Evolutionary conservation across 805 yeast species (phyloP), one percentile per base, ranked within the genome.

Genomic region (Yarrowia porcina): DNA sequence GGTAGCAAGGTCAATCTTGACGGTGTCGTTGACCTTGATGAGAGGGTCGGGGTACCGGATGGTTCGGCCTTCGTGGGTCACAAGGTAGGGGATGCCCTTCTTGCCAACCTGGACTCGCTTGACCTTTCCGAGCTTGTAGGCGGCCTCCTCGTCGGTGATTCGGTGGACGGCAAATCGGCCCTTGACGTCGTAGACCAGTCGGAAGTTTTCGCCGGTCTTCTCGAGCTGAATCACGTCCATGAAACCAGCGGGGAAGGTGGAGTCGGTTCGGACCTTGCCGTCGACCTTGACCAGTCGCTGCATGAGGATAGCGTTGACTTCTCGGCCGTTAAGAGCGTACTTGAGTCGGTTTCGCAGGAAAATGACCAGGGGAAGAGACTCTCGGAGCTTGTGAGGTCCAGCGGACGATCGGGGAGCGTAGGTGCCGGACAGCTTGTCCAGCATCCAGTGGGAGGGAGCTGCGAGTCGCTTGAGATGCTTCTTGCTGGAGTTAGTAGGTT

Each of bases 401-500:
- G 96, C 88, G 70, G 97, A 91, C 78, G 98, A 97, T 85, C 98
- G 91, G 84, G 99, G 99, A 70, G 99, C 99, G 81, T 94, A 94
- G 77, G 90, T 85, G 80, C 99, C 99, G 78, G 97, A 89, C 84
- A 94, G 86, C 85, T 94, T 94, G 96, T 96, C 99, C 85, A 94
- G 90, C 96, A 94, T 89, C 99, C 99, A 94, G 88, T 94, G 99
- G 85, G 92, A 88, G 86, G 99, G 99, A 81, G 99, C 99, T 81
- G 98, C 97, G 83, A 93, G 88, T 88, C 98, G 91, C 88, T 93
- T 92, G 81, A 92, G 88, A 82, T 93, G 97, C 87, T 93, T 92
- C 59, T 52, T 39, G 61, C 60, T 52, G 54, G 12, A 17, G 54
- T 45, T 59, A 44, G 63, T 59, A n/a, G 11, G 59, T 52, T 17